phyloP scores from a whole-genome alignment of 139 green algal species.

The Diplosphaera chodatii region DNA sequence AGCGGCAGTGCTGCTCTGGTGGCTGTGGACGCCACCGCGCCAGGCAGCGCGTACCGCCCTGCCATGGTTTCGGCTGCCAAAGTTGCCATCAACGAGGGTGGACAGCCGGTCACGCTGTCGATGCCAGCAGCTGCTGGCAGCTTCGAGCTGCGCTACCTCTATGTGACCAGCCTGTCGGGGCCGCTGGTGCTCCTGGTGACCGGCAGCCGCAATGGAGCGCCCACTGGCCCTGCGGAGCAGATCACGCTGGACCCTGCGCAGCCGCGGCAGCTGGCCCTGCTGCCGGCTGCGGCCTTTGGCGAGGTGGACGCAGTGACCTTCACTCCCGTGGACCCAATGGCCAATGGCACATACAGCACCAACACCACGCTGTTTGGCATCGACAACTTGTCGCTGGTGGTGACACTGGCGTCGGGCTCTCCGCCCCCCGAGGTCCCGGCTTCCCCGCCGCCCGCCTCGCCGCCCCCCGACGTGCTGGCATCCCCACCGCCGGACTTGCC shows the following conservation, averaged over 20 bases:
- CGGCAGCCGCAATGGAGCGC: not conserved
- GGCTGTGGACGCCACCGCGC: not conserved
- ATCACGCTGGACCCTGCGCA: not conserved
- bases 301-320: not conserved
- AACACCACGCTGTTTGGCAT: not conserved
- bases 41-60: not conserved
- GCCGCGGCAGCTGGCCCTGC: not conserved
- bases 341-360: not conserved
- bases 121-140: not conserved
- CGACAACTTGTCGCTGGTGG: not conserved
- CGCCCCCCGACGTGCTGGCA: no score
- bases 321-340: not conserved
- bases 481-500: no score
- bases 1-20: not conserved
- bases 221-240: not conserved
- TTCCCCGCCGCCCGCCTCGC: no score
- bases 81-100: not conserved
- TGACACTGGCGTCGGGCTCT: not conserved
- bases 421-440: no score
- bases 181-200: not conserved
- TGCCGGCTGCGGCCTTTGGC: not conserved
- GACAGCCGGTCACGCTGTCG: not conserved
- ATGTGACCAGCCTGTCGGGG: not conserved
- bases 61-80: not conserved
- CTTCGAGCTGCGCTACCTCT: not conserved